These are phyloP conservation scores for Euphrasia arctica DNA, from an alignment of 305 asterid species.

Conservation along the genomic window DNA sequence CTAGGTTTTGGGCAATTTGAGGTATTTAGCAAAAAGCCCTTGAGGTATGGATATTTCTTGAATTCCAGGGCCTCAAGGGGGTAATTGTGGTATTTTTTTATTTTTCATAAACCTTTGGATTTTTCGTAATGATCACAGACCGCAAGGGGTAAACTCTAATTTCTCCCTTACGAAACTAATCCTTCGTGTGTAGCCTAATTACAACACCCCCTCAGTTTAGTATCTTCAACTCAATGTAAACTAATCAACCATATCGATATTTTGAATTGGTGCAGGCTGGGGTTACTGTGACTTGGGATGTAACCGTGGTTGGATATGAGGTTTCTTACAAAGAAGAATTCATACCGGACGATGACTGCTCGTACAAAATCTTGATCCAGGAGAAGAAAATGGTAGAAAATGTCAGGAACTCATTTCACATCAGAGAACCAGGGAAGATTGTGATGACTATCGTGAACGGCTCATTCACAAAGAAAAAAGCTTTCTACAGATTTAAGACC, in stretches of 20 bases:
- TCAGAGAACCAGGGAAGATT: slow-evolving; percentile 83
- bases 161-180: too few species aligned
- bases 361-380: slow-evolving; percentile 69
- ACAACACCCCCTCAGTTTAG: neutral
- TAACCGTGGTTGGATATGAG: slow-evolving; percentile 64
- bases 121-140: neutral
- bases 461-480: slow-evolving; percentile 58
- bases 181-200: neutral
- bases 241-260: neutral
- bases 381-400: slow-evolving; percentile 58
- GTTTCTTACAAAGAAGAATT: slow-evolving; percentile 79
- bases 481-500: slow-evolving; percentile 68
- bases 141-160: too few species aligned
- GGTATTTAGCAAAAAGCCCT: neutral
- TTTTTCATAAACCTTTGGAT: neutral
- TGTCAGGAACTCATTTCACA: slow-evolving; percentile 53
- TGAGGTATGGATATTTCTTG: neutral
- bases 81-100: neutral
- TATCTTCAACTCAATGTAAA: neutral
- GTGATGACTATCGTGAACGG: slow-evolving; percentile 56
- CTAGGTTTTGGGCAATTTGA: too few species aligned
- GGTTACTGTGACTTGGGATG: slow-evolving; percentile 69
- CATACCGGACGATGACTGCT: slow-evolving; percentile 80
- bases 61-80: too few species aligned
- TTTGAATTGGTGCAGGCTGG: slow-evolving; percentile 41